Conservation (phyloP, 2,329 filamentous ascomycete species). For the Calonectria leucothoes region DNA sequence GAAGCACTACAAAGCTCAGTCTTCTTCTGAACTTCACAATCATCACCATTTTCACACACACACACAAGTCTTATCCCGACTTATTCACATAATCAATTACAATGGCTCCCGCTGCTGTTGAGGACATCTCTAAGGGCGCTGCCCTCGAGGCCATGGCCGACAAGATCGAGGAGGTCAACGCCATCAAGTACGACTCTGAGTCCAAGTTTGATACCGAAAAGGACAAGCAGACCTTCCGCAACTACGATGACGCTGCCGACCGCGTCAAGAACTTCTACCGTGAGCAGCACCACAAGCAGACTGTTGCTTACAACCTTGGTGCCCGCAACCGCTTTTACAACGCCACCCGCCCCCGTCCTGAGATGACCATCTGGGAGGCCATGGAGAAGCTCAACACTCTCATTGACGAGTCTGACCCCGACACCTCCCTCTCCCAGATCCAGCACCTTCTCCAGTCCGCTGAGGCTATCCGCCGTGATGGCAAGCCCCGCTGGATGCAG, state of each 20-base stretch:
- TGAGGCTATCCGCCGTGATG: slow-evolving; percentile 88
- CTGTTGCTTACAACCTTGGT: slow-evolving; percentile 85
- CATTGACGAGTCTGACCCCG: slow-evolving; percentile 91
- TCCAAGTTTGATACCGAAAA: slow-evolving; percentile 80
- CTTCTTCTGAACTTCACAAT: neutral
- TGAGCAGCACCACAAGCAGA: slow-evolving; percentile 78
- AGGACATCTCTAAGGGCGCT: slow-evolving; percentile 38
- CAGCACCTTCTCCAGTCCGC: slow-evolving; percentile 90
- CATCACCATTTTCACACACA: neutral
- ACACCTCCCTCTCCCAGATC: slow-evolving; percentile 88
- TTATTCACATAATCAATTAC: slow-evolving; percentile 29
- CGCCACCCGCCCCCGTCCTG: slow-evolving; percentile 69
- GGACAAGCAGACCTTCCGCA: slow-evolving; percentile 83
- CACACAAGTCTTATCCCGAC: slow-evolving; percentile 9
- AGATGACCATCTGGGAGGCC: slow-evolving; percentile 90
- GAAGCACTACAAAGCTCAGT: neutral
- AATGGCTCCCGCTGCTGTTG: slow-evolving; percentile 42
- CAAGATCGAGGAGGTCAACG: slow-evolving; percentile 63
- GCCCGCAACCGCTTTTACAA: slow-evolving; percentile 72
- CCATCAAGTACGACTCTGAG: slow-evolving; percentile 60
- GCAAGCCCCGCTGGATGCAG: slow-evolving; percentile 86
- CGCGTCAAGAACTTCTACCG: slow-evolving; percentile 89
- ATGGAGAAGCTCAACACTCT: slow-evolving; percentile 94
- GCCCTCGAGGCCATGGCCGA: slow-evolving; percentile 63
- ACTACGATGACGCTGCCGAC: slow-evolving; percentile 86